These are phyloP conservation scores for Lactarius deliciosus DNA, from an alignment of 768 basidiomycete genomes.

Conservation along the genomic window DNA sequence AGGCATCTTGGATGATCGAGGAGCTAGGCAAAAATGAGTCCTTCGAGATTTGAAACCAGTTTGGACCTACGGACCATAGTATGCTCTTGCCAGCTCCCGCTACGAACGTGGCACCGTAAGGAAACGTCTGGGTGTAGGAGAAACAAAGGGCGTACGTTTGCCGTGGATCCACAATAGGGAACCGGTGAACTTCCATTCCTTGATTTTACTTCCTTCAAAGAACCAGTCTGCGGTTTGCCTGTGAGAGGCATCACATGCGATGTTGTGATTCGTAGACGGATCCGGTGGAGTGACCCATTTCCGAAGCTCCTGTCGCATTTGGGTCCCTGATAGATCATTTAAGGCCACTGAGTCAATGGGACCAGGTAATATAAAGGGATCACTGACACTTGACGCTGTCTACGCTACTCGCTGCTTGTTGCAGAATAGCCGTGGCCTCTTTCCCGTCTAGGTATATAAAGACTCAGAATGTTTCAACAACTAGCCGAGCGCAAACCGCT, in stretches of 20 bases:
- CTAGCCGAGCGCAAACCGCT: background rate
- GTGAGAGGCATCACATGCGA: background rate
- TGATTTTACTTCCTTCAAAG: background rate
- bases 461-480: background rate
- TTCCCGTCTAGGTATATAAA: background rate
- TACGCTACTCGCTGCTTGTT: background rate
- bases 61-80: too few species aligned
- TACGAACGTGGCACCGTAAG: too few species aligned
- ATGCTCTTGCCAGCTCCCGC: too few species aligned
- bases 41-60: too few species aligned
- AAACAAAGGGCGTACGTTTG: too few species aligned
- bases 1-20: background rate
- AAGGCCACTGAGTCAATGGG: too few species aligned
- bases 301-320: background rate
- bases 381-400: background rate
- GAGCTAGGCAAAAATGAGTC: too few species aligned
- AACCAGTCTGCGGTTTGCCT: background rate
- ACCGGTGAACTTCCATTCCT: too few species aligned
- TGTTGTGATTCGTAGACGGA: conserved; percentile 2
- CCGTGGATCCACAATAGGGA: too few species aligned
- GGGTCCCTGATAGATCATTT: background rate
- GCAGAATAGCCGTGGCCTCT: background rate
- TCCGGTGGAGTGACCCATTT: conserved; percentile 4
- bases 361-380: background rate
- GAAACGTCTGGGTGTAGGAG: too few species aligned